Percentiles rank a stretch among this genome's conserved stretches.
These are phyloP conservation scores for Cryptococcus hybrid DNA, from an alignment of 1,284 basidiomycete genomes.

Conservation along the genomic window DNA sequence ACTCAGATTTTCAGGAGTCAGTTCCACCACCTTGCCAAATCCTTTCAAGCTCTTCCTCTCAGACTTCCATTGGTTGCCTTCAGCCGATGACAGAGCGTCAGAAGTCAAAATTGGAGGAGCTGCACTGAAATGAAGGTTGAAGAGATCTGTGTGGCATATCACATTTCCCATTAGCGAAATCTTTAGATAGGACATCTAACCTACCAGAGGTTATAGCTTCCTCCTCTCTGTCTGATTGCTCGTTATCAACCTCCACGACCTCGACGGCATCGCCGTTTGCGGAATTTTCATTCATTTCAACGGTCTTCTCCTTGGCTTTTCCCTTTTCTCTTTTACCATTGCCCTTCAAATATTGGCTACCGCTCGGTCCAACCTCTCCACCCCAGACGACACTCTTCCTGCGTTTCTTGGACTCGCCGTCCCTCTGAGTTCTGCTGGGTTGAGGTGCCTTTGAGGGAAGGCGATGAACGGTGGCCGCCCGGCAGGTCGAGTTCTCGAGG, in stretches of 20 bases:
- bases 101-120: slow-evolving; percentile 31
- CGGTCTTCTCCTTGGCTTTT: slow-evolving; percentile 17
- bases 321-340: slow-evolving; percentile 14
- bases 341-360: slow-evolving; percentile 31
- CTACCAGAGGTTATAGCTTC: slow-evolving; percentile 12
- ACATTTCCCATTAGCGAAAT: background rate
- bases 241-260: slow-evolving; percentile 13
- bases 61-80: slow-evolving; percentile 34
- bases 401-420: slow-evolving; percentile 21
- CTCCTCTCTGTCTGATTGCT: slow-evolving; percentile 21
- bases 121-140: slow-evolving; percentile 47
- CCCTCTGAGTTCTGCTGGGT: background rate
- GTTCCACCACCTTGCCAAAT: slow-evolving; percentile 59
- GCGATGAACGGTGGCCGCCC: slow-evolving; percentile 55
- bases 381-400: slow-evolving; percentile 44
- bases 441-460: slow-evolving; percentile 9
- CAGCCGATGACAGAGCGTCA: slow-evolving; percentile 22
- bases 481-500: slow-evolving; percentile 50
- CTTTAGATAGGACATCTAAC: background rate
- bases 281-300: slow-evolving; percentile 11
- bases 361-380: slow-evolving; percentile 48
- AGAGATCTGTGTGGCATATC: slow-evolving; percentile 36
- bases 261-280: slow-evolving; percentile 10
- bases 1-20: slow-evolving; percentile 54
- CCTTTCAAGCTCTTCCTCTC: slow-evolving; percentile 25